Conservation (phyloP, 345 rosid species). For the Acer saccharum region DNA sequence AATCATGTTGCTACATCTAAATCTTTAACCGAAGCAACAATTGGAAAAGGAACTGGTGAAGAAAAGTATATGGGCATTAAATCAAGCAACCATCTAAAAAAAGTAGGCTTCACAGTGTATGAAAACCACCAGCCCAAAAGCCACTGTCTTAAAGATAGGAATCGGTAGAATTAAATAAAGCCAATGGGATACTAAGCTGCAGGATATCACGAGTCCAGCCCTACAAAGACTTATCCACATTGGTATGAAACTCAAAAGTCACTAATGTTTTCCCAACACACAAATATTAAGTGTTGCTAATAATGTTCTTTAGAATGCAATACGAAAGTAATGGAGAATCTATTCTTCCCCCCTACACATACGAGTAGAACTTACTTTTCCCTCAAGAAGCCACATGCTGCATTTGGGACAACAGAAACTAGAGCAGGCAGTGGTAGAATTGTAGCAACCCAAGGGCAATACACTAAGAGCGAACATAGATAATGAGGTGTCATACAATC, state of each 20-base stretch:
- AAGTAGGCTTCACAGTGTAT: conserved; percentile 8
- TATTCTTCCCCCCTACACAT: conserved; percentile 35
- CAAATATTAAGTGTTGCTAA: conserved; percentile 29
- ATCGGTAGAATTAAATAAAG: conserved; percentile 15
- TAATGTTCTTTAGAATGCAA: conserved; percentile 32
- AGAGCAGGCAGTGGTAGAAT: conserved; percentile 6
- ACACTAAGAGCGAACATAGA: conserved; percentile 15
- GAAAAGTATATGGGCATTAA: background rate
- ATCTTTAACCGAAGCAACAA: conserved; percentile 5
- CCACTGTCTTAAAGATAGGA: conserved; percentile 10
- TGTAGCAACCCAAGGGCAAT: conserved; percentile 26
- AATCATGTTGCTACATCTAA: background rate
- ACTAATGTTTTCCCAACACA: conserved; percentile 33
- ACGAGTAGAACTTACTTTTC: conserved; percentile 54
- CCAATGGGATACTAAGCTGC: conserved; percentile 26
- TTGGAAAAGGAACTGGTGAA: background rate
- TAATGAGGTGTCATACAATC: conserved; percentile 9
- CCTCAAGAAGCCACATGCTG: conserved; percentile 35
- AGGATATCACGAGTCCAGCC: conserved; percentile 25
- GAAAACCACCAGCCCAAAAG: conserved; percentile 11
- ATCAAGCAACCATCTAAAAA: conserved; percentile 9
- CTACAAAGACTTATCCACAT: conserved; percentile 33
- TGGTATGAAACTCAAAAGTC: conserved; percentile 27
- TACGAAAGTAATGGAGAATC: conserved; percentile 26
- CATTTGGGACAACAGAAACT: conserved; percentile 24